Evolutionary conservation across 805 yeast species (phyloP).

Genomic region (Hanseniaspora jakobsenii): DNA sequence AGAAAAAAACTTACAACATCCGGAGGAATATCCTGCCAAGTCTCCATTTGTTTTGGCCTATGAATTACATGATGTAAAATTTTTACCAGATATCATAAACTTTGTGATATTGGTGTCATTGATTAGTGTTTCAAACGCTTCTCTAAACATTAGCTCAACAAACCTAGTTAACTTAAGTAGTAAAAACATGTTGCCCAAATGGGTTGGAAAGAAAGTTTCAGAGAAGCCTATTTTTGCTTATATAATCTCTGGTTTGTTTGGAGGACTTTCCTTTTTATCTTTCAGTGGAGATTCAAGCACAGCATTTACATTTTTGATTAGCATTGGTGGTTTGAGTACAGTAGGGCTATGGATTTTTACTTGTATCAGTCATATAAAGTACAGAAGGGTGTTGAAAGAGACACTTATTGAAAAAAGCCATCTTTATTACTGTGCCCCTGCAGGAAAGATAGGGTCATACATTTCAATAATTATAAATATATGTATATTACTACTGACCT

Average conservation of each 20-base stretch:
- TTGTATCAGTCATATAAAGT: constrained; percentile 55
- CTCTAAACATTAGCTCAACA: constrained; percentile 50
- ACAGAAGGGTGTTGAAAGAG: constrained; percentile 42
- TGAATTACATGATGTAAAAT: constrained; percentile 36
- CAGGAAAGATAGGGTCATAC: constrained; percentile 48
- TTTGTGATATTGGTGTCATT: constrained; percentile 48
- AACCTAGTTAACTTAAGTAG: constrained; percentile 41
- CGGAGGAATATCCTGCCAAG: constrained; percentile 34
- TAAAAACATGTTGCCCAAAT: constrained; percentile 40
- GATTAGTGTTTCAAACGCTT: constrained; percentile 49
- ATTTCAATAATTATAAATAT: constrained; percentile 42
- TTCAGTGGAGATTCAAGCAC: constrained; percentile 45
- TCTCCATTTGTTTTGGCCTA: constrained; percentile 43
- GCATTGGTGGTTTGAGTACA: constrained; percentile 68
- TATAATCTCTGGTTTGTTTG: constrained; percentile 34
- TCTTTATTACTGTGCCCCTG: constrained; percentile 44
- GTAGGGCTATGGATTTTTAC: constrained; percentile 71
- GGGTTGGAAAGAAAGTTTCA: constrained; percentile 35
- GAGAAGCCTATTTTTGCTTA: constrained; percentile 49
- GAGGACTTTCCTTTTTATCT: constrained; percentile 48
- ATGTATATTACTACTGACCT: constrained; percentile 50
- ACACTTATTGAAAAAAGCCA: constrained; percentile 49
- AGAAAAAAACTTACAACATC: no score
- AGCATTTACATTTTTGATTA: constrained; percentile 64
- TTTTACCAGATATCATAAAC: constrained; percentile 45